Percentiles rank a stretch among this genome's conserved stretches.
Evolutionary conservation across 1,139 yeast species (phyloP).

Genomic region (Candida dubliniensis): DNA sequence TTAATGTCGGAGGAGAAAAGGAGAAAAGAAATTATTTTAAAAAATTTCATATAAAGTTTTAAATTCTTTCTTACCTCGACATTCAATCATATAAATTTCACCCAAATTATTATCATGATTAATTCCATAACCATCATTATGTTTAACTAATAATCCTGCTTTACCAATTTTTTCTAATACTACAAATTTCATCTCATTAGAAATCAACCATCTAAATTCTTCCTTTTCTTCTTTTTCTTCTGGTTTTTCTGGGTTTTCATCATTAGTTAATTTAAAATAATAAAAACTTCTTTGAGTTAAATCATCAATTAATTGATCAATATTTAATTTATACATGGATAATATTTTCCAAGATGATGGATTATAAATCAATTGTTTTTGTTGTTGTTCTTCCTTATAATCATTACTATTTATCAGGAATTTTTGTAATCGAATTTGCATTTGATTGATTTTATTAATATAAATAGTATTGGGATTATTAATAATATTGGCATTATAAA

Average conservation of each 20-base stretch:
- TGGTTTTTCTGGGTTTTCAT: not conserved
- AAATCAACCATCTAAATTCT: constrained; percentile 36
- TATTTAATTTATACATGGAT: constrained; percentile 38
- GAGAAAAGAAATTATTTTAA: no score
- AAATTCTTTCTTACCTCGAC: constrained; percentile 47
- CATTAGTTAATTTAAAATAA: constrained; percentile 28
- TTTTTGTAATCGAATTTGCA: constrained; percentile 42
- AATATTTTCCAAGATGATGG: constrained; percentile 48
- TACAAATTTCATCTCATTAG: constrained; percentile 30
- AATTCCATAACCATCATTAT: constrained; percentile 20
- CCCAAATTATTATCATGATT: no score
- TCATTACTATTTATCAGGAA: no score
- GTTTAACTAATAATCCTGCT: constrained; percentile 45
- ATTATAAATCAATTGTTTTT: constrained; percentile 27
- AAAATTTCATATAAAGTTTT: constrained; percentile 35
- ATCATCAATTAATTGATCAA: constrained; percentile 29
- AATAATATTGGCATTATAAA: constrained; percentile 15
- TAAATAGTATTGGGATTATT: constrained; percentile 25
- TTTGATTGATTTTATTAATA: constrained; percentile 24
- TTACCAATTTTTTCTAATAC: constrained; percentile 43
- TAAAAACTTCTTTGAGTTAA: constrained; percentile 28
- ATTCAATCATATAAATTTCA: constrained; percentile 46
- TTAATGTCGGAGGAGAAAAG: no score
- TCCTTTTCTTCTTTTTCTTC: constrained; percentile 14
- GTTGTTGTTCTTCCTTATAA: no score